These are phyloP conservation scores for Candida sp. DNA, from an alignment of 1,139 yeast species.

Conservation along the genomic window DNA sequence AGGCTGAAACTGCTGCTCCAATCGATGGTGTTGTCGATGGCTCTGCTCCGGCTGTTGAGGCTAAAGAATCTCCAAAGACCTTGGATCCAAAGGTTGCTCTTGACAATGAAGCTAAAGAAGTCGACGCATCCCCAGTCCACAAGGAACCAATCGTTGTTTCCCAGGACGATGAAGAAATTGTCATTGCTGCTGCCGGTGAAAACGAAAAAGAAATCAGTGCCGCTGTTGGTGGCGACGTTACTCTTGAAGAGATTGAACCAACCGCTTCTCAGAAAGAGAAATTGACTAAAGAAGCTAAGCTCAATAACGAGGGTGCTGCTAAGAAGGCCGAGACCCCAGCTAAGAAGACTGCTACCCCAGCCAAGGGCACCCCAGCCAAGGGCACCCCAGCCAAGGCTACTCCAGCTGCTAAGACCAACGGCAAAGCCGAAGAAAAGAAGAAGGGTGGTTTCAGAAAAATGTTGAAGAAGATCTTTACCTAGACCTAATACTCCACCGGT, in stretches of 20 bases:
- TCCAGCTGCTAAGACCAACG: conserved; percentile 4
- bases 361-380: too few species aligned
- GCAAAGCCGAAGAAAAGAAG: conserved; percentile 18
- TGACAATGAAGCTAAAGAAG: conserved; percentile 28
- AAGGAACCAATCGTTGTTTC: conserved; percentile 12
- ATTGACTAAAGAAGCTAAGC: conserved; percentile 38
- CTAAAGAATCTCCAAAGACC: conserved; percentile 24
- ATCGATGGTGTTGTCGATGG: too few species aligned
- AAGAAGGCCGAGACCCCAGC: conserved; percentile 11
- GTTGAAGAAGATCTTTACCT: conserved; percentile 15
- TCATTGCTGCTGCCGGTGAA: conserved; percentile 44
- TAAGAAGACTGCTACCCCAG: conserved; percentile 4
- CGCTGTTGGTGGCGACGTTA: conserved; percentile 42
- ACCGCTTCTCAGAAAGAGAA: conserved; percentile 40
- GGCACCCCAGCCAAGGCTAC: conserved; percentile 3
- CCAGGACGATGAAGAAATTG: conserved; percentile 34
- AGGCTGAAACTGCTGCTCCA: conserved; percentile 6
- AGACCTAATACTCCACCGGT: background rate
- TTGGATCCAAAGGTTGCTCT: conserved; percentile 34
- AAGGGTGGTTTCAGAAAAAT: conserved; percentile 18
- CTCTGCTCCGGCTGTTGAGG: background rate
- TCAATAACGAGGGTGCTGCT: conserved; percentile 15
- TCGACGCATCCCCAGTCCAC: conserved; percentile 25
- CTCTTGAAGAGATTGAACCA: conserved; percentile 49
- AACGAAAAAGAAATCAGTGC: conserved; percentile 31